A percentile compares a stretch with the other conserved stretches of the same genome.
Evolutionary conservation across 2,329 filamentous ascomycete genomes (phyloP).

Genomic region (Ramularia endophylla): DNA sequence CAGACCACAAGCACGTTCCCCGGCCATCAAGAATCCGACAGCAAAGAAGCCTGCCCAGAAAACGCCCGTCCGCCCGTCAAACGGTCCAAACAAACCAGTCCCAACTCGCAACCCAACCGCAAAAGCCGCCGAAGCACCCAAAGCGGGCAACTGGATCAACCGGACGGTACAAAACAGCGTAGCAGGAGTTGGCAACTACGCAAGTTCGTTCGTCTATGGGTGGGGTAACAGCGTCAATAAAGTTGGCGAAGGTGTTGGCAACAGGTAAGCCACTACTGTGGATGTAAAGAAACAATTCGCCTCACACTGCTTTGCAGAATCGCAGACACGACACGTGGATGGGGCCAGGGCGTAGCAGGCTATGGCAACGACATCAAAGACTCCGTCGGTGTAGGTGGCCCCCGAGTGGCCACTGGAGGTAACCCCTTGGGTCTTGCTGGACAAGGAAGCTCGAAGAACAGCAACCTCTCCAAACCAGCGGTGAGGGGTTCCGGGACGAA

Average conservation of each 20-base stretch:
- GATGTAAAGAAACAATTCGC: conserved; percentile 3
- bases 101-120: conserved; percentile 11
- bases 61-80: conserved; percentile 7
- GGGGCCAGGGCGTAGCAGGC: conserved; percentile 44
- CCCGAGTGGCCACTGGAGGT: conserved; percentile 38
- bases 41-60: conserved; percentile 13
- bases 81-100: conserved; percentile 8
- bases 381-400: conserved; percentile 38
- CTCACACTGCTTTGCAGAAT: conserved; percentile 28
- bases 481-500: conserved; percentile 24
- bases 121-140: conserved; percentile 7
- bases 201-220: conserved; percentile 37
- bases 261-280: conserved; percentile 27
- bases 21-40: conserved; percentile 8
- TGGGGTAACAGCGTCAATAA: conserved; percentile 44
- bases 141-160: conserved; percentile 41
- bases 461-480: conserved; percentile 7
- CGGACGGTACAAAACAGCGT: conserved; percentile 39
- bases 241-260: conserved; percentile 40
- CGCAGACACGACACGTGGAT: conserved; percentile 39
- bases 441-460: conserved; percentile 10
- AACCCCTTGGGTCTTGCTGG: conserved; percentile 43
- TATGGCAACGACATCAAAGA: conserved; percentile 49
- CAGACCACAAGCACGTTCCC: neutral
- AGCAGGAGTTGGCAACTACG: conserved; percentile 40